These are phyloP conservation scores for Solanum neorickii DNA, from an alignment of 257 asterid genomes.

Conservation along the genomic window DNA sequence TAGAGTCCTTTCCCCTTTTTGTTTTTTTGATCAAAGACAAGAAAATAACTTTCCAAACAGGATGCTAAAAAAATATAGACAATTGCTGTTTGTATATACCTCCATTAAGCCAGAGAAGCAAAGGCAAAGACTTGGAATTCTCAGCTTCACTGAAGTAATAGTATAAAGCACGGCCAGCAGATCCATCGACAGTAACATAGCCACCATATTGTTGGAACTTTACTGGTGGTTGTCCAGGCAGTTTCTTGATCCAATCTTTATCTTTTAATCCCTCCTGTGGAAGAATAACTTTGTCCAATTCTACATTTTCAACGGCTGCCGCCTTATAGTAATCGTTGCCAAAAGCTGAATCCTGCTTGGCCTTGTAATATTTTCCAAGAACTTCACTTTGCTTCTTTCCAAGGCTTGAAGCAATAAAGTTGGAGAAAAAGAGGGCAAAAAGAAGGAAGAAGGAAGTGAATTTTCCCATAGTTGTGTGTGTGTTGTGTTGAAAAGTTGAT, in stretches of 20 bases:
- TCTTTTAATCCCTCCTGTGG: conserved; percentile 30
- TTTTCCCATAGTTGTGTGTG: neutral
- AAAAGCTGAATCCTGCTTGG: neutral
- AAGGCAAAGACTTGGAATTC: conserved; percentile 22
- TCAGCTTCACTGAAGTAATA: conserved; percentile 37
- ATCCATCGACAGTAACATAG: conserved; percentile 28
- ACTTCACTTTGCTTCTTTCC: neutral
- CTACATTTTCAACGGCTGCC: neutral
- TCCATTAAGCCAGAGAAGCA: conserved; percentile 48
- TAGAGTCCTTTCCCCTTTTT: neutral
- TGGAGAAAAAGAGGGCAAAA: neutral
- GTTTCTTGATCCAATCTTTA: conserved; percentile 19
- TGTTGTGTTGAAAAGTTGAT: neutral
- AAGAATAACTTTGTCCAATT: neutral
- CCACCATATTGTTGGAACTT: conserved; percentile 41
- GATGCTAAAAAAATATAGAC: neutral
- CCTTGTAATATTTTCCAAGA: neutral
- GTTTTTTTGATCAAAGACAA: neutral
- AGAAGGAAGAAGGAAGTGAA: neutral
- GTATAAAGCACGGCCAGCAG: conserved; percentile 31
- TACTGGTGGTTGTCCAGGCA: conserved; percentile 45
- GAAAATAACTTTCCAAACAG: neutral
- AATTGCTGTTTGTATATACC: conserved; percentile 5
- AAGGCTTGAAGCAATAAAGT: neutral
- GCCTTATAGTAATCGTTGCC: neutral